phyloP scores from a whole-genome alignment of 345 rosid genomes.

The Eucalyptus leucophloia region DNA sequence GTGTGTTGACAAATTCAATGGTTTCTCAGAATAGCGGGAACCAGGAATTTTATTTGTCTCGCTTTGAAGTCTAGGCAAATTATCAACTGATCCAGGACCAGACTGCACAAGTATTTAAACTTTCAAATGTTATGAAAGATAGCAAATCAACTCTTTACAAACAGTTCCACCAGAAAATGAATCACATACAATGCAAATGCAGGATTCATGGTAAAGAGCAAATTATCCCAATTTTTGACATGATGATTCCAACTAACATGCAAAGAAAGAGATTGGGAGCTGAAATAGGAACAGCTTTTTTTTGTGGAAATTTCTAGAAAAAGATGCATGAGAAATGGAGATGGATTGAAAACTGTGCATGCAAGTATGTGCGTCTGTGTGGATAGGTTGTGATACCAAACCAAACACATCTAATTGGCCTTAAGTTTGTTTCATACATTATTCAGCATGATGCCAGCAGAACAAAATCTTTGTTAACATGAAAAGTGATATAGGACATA shows the following conservation, averaged over 20 bases:
- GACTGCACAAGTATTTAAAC: slow-evolving; percentile 19
- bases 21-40: slow-evolving; percentile 27
- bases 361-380: not conserved
- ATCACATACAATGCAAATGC: not conserved
- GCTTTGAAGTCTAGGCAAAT: slow-evolving; percentile 7
- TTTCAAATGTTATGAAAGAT: not conserved
- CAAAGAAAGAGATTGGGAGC: not conserved
- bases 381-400: not conserved
- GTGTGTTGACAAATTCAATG: slow-evolving; percentile 26
- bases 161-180: not conserved
- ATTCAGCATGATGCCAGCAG: not conserved
- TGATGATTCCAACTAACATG: not conserved
- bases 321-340: not conserved
- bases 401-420: not conserved
- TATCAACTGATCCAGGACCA: slow-evolving; percentile 17
- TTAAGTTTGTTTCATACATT: not conserved
- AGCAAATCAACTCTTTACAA: not conserved
- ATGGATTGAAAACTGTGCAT: not conserved
- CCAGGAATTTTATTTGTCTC: slow-evolving; percentile 13
- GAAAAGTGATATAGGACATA: not conserved
- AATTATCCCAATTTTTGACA: not conserved
- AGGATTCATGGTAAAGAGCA: not conserved
- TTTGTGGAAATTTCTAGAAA: not conserved
- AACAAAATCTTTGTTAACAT: not conserved
- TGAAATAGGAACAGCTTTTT: not conserved